A percentile compares a stretch with the other conserved stretches of the same genome.
These are phyloP conservation scores for Xylaria acuta DNA, from an alignment of 495 filamentous ascomycete species.

Conservation along the genomic window DNA sequence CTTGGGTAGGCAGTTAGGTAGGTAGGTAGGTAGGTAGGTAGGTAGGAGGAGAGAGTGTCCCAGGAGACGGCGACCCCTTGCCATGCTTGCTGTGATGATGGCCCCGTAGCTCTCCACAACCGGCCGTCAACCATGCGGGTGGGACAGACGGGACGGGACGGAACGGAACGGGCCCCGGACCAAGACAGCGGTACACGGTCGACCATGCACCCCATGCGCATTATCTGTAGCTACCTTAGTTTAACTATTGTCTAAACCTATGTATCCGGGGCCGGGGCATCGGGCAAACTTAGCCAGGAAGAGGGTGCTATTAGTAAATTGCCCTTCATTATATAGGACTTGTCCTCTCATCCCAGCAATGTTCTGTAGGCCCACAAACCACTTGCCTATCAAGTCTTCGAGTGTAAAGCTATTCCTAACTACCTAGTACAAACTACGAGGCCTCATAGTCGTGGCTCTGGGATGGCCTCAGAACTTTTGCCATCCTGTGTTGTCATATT, in stretches of 20 bases:
- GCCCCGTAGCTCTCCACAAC: too few relatives aligned
- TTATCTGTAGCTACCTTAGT: too few relatives aligned
- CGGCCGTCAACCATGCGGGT: too few relatives aligned
- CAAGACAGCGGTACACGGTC: neutral
- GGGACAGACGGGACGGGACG: neutral
- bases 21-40: too few relatives aligned
- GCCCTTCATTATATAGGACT: neutral
- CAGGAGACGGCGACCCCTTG: too few relatives aligned
- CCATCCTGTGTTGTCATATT: neutral
- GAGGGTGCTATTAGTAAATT: neutral
- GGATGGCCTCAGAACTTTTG: neutral
- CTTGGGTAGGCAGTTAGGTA: too few relatives aligned
- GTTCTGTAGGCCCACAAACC: neutral
- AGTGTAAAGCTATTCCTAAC: neutral
- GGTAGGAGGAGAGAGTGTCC: too few relatives aligned
- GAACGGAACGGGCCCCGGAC: neutral
- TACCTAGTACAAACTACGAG: neutral
- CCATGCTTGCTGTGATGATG: too few relatives aligned
- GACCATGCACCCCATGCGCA: neutral
- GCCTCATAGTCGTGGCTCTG: neutral
- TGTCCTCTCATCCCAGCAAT: neutral
- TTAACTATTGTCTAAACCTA: neutral
- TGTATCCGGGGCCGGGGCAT: neutral
- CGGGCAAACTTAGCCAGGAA: neutral
- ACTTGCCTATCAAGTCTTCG: neutral